Base-by-base conservation (phyloP, 805 yeast genomes). In the Zygoascus biomembranicola region DNA sequence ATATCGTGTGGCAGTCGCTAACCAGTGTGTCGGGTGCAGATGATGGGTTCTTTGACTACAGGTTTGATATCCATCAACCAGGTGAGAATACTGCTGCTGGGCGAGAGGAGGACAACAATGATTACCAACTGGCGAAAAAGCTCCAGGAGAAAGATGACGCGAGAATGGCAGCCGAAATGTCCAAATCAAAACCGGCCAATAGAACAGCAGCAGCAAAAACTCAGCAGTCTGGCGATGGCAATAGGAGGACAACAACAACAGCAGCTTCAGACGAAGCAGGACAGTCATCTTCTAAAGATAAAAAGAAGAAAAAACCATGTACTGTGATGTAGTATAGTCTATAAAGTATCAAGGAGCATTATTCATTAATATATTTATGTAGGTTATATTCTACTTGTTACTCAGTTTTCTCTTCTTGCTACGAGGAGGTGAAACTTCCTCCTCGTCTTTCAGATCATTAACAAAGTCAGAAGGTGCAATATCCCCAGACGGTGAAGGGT, bases 1-100 rank as follows among this genome's bases (percentile, higher is more conserved):
- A 76, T n/a, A 77, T 85, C 18, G 87, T 88, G 8, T 92, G 98
- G 98, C 90, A 87, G 64, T 78, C 86, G 0, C 69, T 92, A 43
- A 77, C 76, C 49, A 79, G 87, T 2, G 76, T 82, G 2, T 75
- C 76, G 45, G 97, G 97, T 0, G 68, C 73, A 1, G 80, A 80
- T n/a, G 95, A 87, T 62, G 71, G 74, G 28, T 87, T 83, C 60
- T 81, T 79, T 65, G 47, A 43, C 26, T n/a, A n/a, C 13, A 3
- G 19, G 20, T 49, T 49, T 35, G 52, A 50, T 20, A 53, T 45
- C 41, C 13, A 49, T 13, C 26, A 31, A 23, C 20, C 37, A 5
- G 48, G 52, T 16, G 42, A 51, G 9, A 14, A 44, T 28, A 20
- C 19, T 14, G 16, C 14, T 13, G 31, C 4, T 35, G 26, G 26